phyloP scores from a whole-genome alignment of 1,139 yeast species.

The Scheffersomyces illinoinensis region DNA sequence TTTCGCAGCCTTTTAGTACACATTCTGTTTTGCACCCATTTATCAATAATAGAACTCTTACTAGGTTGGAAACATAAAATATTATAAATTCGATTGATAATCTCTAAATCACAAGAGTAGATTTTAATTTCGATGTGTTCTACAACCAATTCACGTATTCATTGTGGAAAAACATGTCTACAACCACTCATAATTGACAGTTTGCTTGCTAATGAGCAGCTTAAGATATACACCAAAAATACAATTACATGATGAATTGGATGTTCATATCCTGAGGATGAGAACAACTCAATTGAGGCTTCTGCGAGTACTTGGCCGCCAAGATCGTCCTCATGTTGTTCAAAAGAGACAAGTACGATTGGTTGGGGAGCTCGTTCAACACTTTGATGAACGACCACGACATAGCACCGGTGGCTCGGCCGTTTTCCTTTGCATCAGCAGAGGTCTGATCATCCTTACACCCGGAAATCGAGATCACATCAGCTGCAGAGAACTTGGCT shows the following conservation, averaged over 20 bases:
- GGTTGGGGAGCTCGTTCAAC: constrained; percentile 65
- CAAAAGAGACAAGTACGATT: constrained; percentile 73
- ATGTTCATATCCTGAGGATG: constrained; percentile 81
- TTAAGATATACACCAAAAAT: no score
- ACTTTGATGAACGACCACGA: constrained; percentile 84
- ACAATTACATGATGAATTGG: constrained; percentile 13
- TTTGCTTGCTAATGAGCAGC: no score
- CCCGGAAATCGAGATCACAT: constrained; percentile 83
- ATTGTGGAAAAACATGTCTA: no score
- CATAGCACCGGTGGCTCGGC: constrained; percentile 90
- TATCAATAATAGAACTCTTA: neutral
- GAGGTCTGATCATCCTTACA: constrained; percentile 83
- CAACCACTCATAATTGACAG: no score
- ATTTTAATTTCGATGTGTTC: neutral
- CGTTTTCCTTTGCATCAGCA: constrained; percentile 82
- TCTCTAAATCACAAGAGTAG: neutral
- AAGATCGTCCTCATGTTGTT: constrained; percentile 78
- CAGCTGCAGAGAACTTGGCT: constrained; percentile 82
- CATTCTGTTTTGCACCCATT: neutral
- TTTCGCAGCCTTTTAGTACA: neutral
- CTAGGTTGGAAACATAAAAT: neutral
- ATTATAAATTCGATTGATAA: neutral
- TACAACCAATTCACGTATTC: no score
- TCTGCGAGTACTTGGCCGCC: constrained; percentile 73
- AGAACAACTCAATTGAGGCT: constrained; percentile 83